A percentile compares a stretch with the other conserved stretches of the same genome.
Conservation (phyloP, 306 rosid species). For the Ceratonia siliqua region DNA sequence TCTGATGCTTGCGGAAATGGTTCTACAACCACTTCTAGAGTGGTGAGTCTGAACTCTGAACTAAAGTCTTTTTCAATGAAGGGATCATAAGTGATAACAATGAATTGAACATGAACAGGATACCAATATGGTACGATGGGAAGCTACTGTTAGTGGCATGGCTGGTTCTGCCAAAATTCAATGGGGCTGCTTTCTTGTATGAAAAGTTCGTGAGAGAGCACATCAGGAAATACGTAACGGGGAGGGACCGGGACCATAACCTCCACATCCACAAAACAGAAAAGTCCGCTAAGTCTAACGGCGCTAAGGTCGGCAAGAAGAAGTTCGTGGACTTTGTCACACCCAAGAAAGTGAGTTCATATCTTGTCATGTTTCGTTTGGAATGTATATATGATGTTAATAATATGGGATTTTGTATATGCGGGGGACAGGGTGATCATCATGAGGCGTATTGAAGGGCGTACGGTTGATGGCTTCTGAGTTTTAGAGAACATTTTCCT, state of each 20-base stretch:
- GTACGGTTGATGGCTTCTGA: no score
- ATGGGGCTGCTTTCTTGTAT: conserved; percentile 87
- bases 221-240: conserved; percentile 45
- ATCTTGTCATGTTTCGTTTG: no score
- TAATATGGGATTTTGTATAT: no score
- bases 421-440: no score
- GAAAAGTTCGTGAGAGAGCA: conserved; percentile 71
- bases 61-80: no score
- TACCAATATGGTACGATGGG: conserved; percentile 87
- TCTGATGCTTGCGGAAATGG: conserved; percentile 82
- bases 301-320: conserved; percentile 45
- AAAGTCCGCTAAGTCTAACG: conserved; percentile 32
- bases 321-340: conserved; percentile 55
- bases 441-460: no score
- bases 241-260: neutral
- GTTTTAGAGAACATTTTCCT: no score
- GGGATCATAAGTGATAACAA: no score
- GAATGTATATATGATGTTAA: no score
- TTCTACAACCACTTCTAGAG: conserved; percentile 61
- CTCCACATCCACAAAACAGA: neutral
- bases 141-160: conserved; percentile 81
- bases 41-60: conserved; percentile 57
- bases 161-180: conserved; percentile 88
- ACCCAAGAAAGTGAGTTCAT: conserved; percentile 62
- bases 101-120: no score